These are phyloP conservation scores for Knufia petricola DNA, from an alignment of 2,329 filamentous ascomycete species.

Conservation along the genomic window DNA sequence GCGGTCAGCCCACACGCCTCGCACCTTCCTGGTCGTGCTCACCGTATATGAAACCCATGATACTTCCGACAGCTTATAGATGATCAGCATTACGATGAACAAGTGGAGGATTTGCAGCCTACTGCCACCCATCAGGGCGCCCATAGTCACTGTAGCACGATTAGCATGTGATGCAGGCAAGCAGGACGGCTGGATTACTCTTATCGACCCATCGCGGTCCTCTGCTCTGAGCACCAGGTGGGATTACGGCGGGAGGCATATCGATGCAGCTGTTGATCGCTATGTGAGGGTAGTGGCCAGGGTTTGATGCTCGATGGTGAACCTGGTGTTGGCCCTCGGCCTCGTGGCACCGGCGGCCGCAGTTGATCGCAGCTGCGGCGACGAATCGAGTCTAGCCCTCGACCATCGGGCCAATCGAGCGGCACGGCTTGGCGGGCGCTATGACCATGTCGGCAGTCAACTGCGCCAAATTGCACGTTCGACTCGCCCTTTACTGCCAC, in stretches of 20 bases:
- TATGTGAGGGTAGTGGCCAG: neutral
- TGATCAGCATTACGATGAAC: constrained; percentile 10
- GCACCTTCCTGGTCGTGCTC: constrained; percentile 24
- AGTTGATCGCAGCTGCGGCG: constrained; percentile 1
- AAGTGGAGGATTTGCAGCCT: too few relatives aligned
- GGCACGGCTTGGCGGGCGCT: constrained; percentile 8
- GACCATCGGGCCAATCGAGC: neutral
- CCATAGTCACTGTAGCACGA: constrained; percentile 73
- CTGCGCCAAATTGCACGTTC: constrained; percentile 10
- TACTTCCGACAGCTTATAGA: constrained; percentile 72
- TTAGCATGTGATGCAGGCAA: constrained; percentile 23
- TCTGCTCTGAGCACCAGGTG: constrained; percentile 25
- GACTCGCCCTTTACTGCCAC: constrained; percentile 5
- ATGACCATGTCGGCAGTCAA: constrained; percentile 4
- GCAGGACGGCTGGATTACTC: constrained; percentile 39
- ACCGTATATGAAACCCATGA: constrained; percentile 98
- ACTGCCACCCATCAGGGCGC: constrained; percentile 97
- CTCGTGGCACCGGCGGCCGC: neutral
- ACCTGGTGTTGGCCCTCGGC: neutral
- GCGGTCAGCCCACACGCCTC: constrained; percentile 18
- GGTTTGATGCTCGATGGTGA: neutral
- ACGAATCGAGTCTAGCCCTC: constrained; percentile 1
- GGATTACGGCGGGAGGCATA: constrained; percentile 25
- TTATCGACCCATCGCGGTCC: constrained; percentile 64
- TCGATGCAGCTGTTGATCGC: constrained; percentile 9